Base-by-base conservation (phyloP, 306 rosid species). In the Vigna hirtella region DNA sequence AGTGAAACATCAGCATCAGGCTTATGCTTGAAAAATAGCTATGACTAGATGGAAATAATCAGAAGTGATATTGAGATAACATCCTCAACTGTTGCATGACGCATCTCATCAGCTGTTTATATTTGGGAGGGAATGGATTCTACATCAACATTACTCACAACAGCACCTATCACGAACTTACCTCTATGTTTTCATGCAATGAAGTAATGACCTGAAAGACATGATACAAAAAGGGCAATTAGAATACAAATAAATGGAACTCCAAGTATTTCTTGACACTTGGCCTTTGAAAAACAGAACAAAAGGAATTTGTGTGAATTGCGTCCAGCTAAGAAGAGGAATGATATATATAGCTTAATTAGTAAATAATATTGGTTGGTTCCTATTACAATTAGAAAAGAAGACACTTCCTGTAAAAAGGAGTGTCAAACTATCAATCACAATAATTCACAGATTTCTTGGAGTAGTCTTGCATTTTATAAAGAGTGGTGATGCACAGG, bases 181-280 rank as follows among this genome's bases (percentile, higher is more conserved):
- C 98, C 96, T 94, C 90, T 26, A 94, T 32, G 78, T 79, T 87
- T 85, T 81, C 91, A 76, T 94, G 96, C 86, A 94, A 79, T 14
- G 96, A 90, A 71, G 88, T 70, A 61, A 92, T 79, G 80, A 92
- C 91, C 98, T 94, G 97, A 78, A 90, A 84, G 24, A 48, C 76
- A 68, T 40, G 79, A 72, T 62, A 18, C 56, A 17, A 36, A 52
- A 51, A 77, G 30, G 36, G 26, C 61, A 43, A 66, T 77, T 67
- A 79, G 75, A 64, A 43, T 65, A 64, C 17, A 82, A 50, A 56
- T 50, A 64, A 18, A 78, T 58, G 73, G 56, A 45, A 65, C 79
- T 7, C 9, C 34, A 30, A 64, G 48, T 47, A 15, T 48, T 68
- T 38, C 73, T 16, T 47, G 30, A 66, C 51, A 43, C 48, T 43